These are phyloP conservation scores for Phyllosticta capitalensis DNA, from an alignment of 2,329 filamentous ascomycete species.

Conservation along the genomic window DNA sequence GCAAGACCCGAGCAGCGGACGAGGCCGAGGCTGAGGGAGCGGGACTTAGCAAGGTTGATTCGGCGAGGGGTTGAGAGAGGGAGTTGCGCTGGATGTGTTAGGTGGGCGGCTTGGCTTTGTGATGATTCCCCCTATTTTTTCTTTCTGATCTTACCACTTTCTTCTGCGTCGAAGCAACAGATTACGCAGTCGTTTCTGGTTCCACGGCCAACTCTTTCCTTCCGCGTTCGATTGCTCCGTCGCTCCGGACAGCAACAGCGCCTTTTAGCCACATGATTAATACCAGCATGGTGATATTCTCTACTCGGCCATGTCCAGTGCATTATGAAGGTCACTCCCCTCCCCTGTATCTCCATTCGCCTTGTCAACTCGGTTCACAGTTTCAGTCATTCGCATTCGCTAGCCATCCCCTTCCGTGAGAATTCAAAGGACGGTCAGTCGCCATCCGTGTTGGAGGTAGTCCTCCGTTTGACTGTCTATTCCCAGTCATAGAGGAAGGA, in stretches of 20 bases:
- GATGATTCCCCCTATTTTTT: background rate
- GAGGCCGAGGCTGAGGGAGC: background rate
- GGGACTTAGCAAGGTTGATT: constrained; percentile 3
- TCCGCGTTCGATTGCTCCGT: background rate
- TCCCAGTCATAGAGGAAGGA: no score
- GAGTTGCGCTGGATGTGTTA: background rate
- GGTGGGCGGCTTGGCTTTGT: background rate
- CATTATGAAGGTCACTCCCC: background rate
- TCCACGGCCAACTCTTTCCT: background rate
- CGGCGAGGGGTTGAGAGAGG: background rate
- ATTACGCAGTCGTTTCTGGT: background rate
- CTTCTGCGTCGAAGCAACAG: background rate
- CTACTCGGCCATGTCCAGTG: background rate
- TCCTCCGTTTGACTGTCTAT: no score
- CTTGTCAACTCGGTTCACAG: no score
- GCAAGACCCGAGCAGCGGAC: background rate
- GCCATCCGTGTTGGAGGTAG: no score
- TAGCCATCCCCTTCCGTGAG: no score
- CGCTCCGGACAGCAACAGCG: background rate
- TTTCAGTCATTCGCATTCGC: no score
- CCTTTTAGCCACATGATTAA: background rate
- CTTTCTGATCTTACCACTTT: background rate
- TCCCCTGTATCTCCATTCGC: background rate
- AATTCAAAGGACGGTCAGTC: no score
- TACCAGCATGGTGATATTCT: background rate